Evolutionary conservation across 1,284 basidiomycete genomes (phyloP), one percentile per base, ranked within the genome.

Genomic region (Fomitiporia mediterranea): DNA sequence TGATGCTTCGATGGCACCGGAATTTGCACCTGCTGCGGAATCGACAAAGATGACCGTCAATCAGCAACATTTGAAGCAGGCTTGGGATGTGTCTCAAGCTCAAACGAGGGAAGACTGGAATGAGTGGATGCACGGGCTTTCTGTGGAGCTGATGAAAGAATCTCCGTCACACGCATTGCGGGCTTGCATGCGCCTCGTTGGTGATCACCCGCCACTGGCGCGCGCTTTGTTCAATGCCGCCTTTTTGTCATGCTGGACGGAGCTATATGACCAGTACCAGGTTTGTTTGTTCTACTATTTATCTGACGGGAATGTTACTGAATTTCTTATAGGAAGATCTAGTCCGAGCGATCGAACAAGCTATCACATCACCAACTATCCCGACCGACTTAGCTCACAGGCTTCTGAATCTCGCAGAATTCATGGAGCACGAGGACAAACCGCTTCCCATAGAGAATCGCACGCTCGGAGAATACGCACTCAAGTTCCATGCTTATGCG

Each of bases 341-440:
- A 39, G 94, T 98, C 47, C 85, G 87, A 40, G 87, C 94, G 3
- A 91, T 99, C 51, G 93, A 98, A 67, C 76, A 74, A 55, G 96
- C 97, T 0, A 89, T 99, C 62, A 91, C 88, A 60, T 93, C 78
- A 2, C 76, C 80, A 9, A 83, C 79, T 3, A 86, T 93, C 2
- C 93, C 96, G 0, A 81, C 91, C 2, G 95, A 98, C 55, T 81
- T 99, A 30, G 91, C 97, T n/a, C 93, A 98, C 68, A 84, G 91
- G 47, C 77, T 99, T 28, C 81, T 99, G 59, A 95, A 95, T 69
- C 79, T 99, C n/a, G 94, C 95, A 6, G 97, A 99, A 70, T 99
- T 99, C 69, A 98, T 99, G 92, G 97, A 99, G 71, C 97, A 98
- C 66, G 96, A 99, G 70, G 97, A 99, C 70, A 98, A 98, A 69